A percentile compares a stretch with the other conserved stretches of the same genome.
These are phyloP conservation scores for Helianthus tuberosus DNA, from an alignment of 129 eudicot species.

Conservation along the genomic window DNA sequence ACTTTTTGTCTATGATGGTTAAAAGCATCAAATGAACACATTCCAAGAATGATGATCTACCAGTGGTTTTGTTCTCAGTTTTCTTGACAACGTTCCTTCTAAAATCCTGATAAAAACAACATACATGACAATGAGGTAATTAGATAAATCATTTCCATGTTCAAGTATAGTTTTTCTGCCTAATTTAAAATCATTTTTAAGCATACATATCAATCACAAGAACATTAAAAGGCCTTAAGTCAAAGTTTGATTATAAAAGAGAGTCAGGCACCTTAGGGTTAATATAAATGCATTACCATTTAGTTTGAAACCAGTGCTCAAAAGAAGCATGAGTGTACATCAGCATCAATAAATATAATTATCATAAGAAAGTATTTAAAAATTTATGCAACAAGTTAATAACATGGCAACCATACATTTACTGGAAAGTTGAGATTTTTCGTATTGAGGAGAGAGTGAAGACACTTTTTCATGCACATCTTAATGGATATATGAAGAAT, in stretches of 20 bases:
- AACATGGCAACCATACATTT: not conserved
- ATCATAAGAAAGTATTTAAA: not conserved
- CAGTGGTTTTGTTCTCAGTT: constrained; percentile 40
- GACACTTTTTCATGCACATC: not conserved
- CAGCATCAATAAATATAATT: not conserved
- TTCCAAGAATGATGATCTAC: constrained; percentile 40
- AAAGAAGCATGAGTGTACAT: not conserved
- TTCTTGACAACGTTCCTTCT: constrained; percentile 31
- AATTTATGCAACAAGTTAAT: not conserved
- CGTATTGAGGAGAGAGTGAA: not conserved
- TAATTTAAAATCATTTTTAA: not conserved
- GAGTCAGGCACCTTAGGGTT: not conserved
- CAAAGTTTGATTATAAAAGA: not conserved
- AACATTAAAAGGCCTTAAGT: not conserved
- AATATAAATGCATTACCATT: not conserved
- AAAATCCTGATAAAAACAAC: constrained; percentile 50
- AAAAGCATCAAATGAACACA: constrained; percentile 6
- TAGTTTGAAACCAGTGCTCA: not conserved
- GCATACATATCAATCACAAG: constrained; percentile 10
- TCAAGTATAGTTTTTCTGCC: not conserved
- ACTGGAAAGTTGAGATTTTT: not conserved
- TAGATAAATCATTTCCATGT: constrained; percentile 18
- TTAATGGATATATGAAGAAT: not conserved
- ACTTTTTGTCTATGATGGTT: constrained; percentile 13
- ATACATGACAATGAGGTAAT: constrained; percentile 33